Base-by-base conservation (phyloP, 768 basidiomycete genomes). In the Crucibulum laeve region DNA sequence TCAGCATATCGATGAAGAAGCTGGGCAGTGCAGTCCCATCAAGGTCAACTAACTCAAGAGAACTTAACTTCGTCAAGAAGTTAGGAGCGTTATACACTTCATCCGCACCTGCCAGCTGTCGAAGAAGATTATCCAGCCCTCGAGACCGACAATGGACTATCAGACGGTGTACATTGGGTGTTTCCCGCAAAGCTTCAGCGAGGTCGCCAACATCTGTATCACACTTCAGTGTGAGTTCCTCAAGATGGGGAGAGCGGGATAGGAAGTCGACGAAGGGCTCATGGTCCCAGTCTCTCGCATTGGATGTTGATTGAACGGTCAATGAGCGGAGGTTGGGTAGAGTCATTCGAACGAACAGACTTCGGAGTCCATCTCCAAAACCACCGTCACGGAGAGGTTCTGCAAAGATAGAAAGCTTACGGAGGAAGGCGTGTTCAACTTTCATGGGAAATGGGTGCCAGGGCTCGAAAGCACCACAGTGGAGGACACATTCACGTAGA, bases 391-490 rank as follows among this genome's bases (percentile, higher is more conserved):
- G 7, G 5, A 26, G 14, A n/a, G 25, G 25, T 24, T 43, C 32
- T 21, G 24, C 32, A 8, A 43, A 21, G 6, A 43, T 22, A 21
- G 25, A n/a, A n/a, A 43, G 42, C 5, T 17, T 7, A 4, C 22
- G 7, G 5, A 43, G 22, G 14, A 6, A 13, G 8, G 4, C n/a
- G 22, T 35, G 42, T 21, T 33, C 4, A 7, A 43, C 34, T 22
- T 8, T 11, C 6, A 19, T 8, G n/a, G 19, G 5, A 6, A 32
- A 26, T 17, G 17, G 14, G 30, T 6, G 19, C 42, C 42, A 33
- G 10, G 42, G 40, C 40, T 42, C 40, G 7, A 17, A 7, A 14
- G n/a, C n/a, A 6, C 42, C 42, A 19, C 28, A 34, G n/a, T 30
- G 42, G 4, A 43, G 22, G 25, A 35, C 10, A 19, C 42, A 43